A percentile compares a stretch with the other conserved stretches of the same genome.
These are phyloP conservation scores for Aspergillus fischeri DNA, from an alignment of 2,329 filamentous ascomycete species.

Conservation along the genomic window DNA sequence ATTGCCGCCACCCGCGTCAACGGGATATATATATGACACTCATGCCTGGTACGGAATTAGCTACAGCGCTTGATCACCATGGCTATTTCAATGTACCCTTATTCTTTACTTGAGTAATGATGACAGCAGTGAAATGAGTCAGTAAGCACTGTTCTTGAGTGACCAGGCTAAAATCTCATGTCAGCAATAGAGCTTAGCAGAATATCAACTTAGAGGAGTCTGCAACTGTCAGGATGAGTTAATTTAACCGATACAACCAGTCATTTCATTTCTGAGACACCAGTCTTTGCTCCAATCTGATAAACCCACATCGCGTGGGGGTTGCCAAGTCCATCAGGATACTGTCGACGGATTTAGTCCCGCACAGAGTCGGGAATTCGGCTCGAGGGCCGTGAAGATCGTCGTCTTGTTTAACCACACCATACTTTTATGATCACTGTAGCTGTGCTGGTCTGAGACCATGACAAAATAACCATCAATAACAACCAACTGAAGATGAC, in stretches of 20 bases:
- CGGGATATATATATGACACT: no score
- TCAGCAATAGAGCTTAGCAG: no score
- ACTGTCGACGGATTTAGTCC: background rate
- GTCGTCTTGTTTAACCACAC: background rate
- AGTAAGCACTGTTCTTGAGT: background rate
- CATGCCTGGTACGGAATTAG: no score
- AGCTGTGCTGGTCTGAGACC: background rate
- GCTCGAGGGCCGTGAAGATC: background rate
- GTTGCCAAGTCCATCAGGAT: background rate
- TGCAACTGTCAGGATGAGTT: background rate
- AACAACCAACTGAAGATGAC: constrained; percentile 6
- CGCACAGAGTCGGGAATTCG: background rate
- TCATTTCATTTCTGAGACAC: background rate
- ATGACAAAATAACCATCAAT: background rate
- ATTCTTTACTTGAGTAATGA: background rate
- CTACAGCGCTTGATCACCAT: no score
- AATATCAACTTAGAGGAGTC: no score
- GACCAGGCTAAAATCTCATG: no score
- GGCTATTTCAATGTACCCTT: no score
- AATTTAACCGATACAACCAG: background rate
- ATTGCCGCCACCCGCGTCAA: no score
- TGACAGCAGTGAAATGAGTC: background rate
- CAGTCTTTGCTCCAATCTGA: background rate
- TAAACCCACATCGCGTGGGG: background rate
- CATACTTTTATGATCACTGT: background rate